Conservation (phyloP, 78 protist genomes). For the Emiliania huxleyi region DNA sequence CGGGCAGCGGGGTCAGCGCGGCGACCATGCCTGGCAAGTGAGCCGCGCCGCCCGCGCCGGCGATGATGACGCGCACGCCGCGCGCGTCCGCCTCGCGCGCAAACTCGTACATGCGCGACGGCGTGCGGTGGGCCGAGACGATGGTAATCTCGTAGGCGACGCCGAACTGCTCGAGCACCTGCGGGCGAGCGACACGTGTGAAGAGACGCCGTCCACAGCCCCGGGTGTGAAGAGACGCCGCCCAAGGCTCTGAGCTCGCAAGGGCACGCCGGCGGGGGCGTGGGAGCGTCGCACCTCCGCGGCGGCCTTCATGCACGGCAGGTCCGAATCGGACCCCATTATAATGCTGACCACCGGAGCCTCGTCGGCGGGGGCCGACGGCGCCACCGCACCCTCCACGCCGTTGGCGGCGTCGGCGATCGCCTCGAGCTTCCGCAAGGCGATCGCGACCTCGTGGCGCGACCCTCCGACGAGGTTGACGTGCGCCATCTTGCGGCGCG, state of each 20-base stretch:
- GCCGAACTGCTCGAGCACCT: conserved; percentile 52
- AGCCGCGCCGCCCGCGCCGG: conserved; percentile 49
- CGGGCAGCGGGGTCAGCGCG: conserved; percentile 88
- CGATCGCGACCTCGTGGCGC: not conserved
- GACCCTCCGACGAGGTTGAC: conserved; percentile 52
- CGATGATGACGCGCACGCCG: conserved; percentile 68
- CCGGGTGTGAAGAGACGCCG: no score
- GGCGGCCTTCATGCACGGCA: conserved; percentile 75
- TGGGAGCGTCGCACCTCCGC: conserved; percentile 22
- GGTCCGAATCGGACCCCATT: conserved; percentile 92
- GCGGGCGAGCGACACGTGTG: conserved; percentile 1
- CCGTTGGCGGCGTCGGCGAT: not conserved
- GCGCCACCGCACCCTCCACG: not conserved
- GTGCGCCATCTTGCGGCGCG: conserved; percentile 85
- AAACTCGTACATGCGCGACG: conserved; percentile 74
- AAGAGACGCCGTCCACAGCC: no score
- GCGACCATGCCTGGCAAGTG: conserved; percentile 77
- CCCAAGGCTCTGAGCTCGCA: no score
- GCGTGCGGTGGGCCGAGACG: conserved; percentile 94
- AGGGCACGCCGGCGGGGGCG: conserved; percentile 47
- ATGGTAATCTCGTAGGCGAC: conserved; percentile 84
- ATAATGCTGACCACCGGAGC: conserved; percentile 77
- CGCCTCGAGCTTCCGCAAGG: not conserved
- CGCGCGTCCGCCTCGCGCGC: conserved; percentile 75
- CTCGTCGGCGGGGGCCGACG: not conserved